Base-by-base conservation (phyloP, 371 early-diverging fungal species). In the Quaeritorhiza haematococci region DNA sequence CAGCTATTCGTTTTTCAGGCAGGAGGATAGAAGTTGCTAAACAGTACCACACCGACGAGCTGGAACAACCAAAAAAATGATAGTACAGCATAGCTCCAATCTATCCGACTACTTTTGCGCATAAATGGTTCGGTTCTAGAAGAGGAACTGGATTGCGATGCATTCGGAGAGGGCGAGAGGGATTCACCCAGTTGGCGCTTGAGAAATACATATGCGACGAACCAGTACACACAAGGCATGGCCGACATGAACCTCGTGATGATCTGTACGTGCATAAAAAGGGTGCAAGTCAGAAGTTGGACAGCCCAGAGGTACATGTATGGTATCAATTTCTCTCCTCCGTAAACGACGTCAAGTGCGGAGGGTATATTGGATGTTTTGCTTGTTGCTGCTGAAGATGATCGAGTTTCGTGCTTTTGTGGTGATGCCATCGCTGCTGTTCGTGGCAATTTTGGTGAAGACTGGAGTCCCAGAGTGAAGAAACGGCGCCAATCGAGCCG, bases 181-280 rank as follows among this genome's bases (percentile, higher is more conserved):
- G n/a, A n/a, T n/a, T n/a, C n/a, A n/a, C n/a, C n/a, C n/a, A n/a
- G n/a, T n/a, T 17, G 48, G 28, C 48, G 34, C 2, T 46, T 13
- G 5, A 33, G 21, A 1, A 52, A 24, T 24, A 59, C 32, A 42
- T 88, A 76, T 0, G 85, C 88, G 1, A 82, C 79, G 63, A 69
- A 88, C 93, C 93, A 93, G 61, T 88, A 93, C 28, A 93, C 66
- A 0, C 78, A 72, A 0, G 96, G 94, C 48, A 89, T 41, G 8
- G 84, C 85, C 0, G 94, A 88, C 57, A 93, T 88, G 48, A 93
- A 89, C 3, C 94, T 80, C 29, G 86, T 86, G 52, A 92, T 88
- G 4, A 95, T 84, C 74, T 95, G 96, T 19, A 95, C 83, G 54
- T 95, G 94, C 88, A 92, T 92, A 30, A 77, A 81, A 0, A 85